Evolutionary conservation across 176 grass and related monocot species (phyloP), one percentile per base, ranked within the genome.

Genomic region (Cenchrus purpureus): DNA sequence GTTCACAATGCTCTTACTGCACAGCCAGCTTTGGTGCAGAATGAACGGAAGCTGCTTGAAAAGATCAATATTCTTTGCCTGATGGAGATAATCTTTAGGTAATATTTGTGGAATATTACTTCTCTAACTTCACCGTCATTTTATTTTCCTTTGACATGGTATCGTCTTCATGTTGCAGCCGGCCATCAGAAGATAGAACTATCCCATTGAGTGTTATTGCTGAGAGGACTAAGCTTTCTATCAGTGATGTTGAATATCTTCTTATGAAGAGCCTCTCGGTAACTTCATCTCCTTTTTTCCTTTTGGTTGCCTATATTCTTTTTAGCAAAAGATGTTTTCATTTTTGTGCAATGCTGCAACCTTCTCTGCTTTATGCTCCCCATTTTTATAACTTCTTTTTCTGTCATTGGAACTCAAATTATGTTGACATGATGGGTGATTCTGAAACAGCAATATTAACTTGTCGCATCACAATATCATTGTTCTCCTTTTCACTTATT

Each of bases 51-150:
- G 70, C 57, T 98, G 83, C 95, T 98, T 72, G 93, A 98, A 86
- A 98, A 98, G 65, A 92, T 98, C 70, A 98, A 95, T 79, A 98
- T 98, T 84, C 82, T 98, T 22, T 98, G 95, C 81, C 81, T 98
- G 79, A 98, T 98, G 95, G 95, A 98, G 87, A 98, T 95, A 65
- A 98, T 98, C 71, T 95, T 98, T 73, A 98, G 95, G 95, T 98
- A 93, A 70, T 6, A 48, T 83, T 80, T 86, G 28, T 79, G 6
- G 37, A 68, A 49, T 71, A 48, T 60, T 22, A 49, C 55, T 77
- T 87, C 22, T 20, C 45, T 58, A 77, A 19, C 55, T 22, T 61
- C 69, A 62, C 13, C 64, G 77, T 43, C 32, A 65, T 53, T 88
- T 77, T 53, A 6, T 6, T 53, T 64, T 64, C 60, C 7, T 7